phyloP scores from a whole-genome alignment of 257 asterid species.

The Solanum corneliomulleri region DNA sequence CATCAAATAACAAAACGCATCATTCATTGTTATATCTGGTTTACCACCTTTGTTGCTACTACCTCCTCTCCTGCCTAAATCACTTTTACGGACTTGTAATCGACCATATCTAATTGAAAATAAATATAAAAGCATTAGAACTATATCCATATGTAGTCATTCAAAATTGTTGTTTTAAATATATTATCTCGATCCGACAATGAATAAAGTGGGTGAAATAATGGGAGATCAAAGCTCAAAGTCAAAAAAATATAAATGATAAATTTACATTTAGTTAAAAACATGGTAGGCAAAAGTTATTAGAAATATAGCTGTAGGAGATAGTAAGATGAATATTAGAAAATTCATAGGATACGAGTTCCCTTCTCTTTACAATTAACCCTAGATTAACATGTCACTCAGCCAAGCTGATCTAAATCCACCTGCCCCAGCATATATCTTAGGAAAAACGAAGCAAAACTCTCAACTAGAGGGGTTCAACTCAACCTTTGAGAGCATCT shows the following conservation, averaged over 20 bases:
- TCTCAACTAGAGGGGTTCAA: too few relatives aligned
- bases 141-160: background rate
- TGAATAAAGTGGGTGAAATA: background rate
- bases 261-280: background rate
- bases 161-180: background rate
- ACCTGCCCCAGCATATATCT: too few relatives aligned
- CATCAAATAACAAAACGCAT: conserved; percentile 76
- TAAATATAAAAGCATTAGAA: background rate
- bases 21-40: conserved; percentile 70
- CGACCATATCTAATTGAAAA: background rate
- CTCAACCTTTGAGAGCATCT: too few relatives aligned
- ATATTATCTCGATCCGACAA: background rate
- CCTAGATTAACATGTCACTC: too few relatives aligned
- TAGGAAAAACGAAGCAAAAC: too few relatives aligned
- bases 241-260: background rate
- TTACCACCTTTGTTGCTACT: conserved; percentile 5
- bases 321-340: background rate
- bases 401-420: too few relatives aligned
- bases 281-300: background rate
- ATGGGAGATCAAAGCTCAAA: background rate
- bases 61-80: background rate
- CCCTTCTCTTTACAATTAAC: too few relatives aligned
- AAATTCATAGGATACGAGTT: too few relatives aligned
- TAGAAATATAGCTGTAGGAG: background rate
- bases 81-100: background rate